A percentile compares a stretch with the other conserved stretches of the same genome.
Conservation (phyloP, 2,329 filamentous ascomycete genomes). For the Claviceps purpurea region DNA sequence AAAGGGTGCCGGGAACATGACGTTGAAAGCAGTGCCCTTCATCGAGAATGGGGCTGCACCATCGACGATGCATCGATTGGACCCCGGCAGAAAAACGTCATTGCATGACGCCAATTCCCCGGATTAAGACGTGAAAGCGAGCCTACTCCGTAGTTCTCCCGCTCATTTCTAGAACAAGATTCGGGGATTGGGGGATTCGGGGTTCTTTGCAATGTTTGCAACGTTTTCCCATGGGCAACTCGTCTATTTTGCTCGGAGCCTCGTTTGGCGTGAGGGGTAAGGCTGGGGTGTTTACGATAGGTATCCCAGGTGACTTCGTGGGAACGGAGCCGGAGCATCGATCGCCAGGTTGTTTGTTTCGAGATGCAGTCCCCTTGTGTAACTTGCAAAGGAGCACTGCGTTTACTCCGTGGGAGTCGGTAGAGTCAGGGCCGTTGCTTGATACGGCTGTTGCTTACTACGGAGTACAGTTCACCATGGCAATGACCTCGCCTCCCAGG, state of each 20-base stretch:
- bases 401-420: too few species aligned
- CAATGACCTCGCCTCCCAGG: neutral
- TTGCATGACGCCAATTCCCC: constrained; percentile 2
- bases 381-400: too few species aligned
- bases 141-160: neutral
- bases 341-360: neutral
- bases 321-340: too few species aligned
- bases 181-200: neutral
- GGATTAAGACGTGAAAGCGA: neutral
- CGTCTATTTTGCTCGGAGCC: neutral
- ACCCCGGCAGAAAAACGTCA: constrained; percentile 5
- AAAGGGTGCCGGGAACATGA: neutral
- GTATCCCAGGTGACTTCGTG: too few species aligned
- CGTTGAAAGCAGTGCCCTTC: neutral
- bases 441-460: neutral
- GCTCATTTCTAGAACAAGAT: neutral
- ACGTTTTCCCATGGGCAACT: too few species aligned
- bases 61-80: constrained; percentile 7
- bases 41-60: constrained; percentile 4
- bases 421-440: neutral
- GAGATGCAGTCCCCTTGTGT: neutral
- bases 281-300: too few species aligned
- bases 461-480: neutral
- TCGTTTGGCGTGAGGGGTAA: neutral
- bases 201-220: neutral